Conservation (phyloP, 768 basidiomycete genomes). For the Leccinum subtestaceum region DNA sequence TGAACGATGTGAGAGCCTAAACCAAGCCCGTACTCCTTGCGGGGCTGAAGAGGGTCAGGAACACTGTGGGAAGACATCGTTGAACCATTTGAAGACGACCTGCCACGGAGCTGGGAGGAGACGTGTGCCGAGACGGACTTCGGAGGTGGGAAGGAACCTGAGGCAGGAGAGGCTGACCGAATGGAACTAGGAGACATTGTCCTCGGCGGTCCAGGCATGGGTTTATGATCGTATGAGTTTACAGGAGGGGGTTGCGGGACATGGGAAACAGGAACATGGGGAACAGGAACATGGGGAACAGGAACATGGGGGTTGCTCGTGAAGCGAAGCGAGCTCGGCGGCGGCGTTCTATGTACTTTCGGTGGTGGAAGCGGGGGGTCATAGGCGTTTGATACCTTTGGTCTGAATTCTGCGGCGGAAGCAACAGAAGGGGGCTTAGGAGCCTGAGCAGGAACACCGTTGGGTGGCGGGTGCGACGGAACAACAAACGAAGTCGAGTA, state of each 20-base stretch:
- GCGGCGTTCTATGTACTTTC: conserved; percentile 31
- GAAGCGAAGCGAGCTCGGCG: conserved; percentile 27
- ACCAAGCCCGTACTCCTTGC: conserved; percentile 29
- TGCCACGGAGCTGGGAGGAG: conserved; percentile 30
- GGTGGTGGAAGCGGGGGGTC: conserved; percentile 69
- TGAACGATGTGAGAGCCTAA: conserved; percentile 18
- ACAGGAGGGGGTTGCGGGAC: conserved; percentile 8
- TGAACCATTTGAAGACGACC: conserved; percentile 48
- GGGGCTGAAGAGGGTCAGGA: conserved; percentile 18
- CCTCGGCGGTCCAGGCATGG: conserved; percentile 24
- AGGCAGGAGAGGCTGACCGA: conserved; percentile 23
- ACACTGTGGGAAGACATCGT: conserved; percentile 33
- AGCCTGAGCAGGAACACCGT: conserved; percentile 26
- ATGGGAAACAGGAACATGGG: conserved; percentile 12
- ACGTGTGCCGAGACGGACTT: conserved; percentile 17
- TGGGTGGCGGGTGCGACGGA: conserved; percentile 16
- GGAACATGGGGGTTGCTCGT: conserved; percentile 13
- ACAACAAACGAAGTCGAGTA: conserved; percentile 19
- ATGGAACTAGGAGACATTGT: conserved; percentile 30
- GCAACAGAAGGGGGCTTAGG: conserved; percentile 35
- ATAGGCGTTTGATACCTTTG: conserved; percentile 68
- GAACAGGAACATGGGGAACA: conserved; percentile 8
- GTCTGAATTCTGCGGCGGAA: conserved; percentile 50
- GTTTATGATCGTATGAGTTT: conserved; percentile 21
- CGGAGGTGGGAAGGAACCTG: conserved; percentile 39